Conservation (phyloP, 1,284 basidiomycete species). For the Ganoderma boninense region DNA sequence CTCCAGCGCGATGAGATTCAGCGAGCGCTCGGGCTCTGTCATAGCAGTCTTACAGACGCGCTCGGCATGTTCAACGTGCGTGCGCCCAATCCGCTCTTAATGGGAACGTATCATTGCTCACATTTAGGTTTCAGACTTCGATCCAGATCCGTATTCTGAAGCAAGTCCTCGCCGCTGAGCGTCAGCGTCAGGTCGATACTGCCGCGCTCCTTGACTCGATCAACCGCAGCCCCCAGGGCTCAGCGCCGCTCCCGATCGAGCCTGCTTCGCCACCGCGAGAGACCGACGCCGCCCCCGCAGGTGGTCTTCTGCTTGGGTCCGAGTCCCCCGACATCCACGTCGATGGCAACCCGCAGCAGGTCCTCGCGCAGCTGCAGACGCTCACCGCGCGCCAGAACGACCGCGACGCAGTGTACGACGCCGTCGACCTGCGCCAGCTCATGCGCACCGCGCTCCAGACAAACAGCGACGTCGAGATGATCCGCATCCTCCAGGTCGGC, state of each 20-base stretch:
- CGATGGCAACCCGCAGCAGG: slow-evolving; percentile 16
- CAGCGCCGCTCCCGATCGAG: slow-evolving; percentile 10
- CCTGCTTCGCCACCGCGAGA: slow-evolving; percentile 3
- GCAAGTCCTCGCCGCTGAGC: slow-evolving; percentile 54
- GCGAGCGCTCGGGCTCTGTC: slow-evolving; percentile 60
- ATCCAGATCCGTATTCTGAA: slow-evolving; percentile 71
- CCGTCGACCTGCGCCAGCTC: slow-evolving; percentile 62
- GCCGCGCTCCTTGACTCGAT: slow-evolving; percentile 38
- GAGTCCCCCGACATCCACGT: slow-evolving; percentile 31
- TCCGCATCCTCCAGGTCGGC: slow-evolving; percentile 67
- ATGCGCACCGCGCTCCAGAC: slow-evolving; percentile 66
- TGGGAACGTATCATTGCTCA: not conserved
- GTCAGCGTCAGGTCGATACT: slow-evolving; percentile 41
- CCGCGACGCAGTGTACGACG: slow-evolving; percentile 61
- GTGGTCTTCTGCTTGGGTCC: slow-evolving; percentile 7
- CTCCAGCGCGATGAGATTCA: slow-evolving; percentile 78
- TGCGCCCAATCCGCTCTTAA: slow-evolving; percentile 8
- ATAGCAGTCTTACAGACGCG: slow-evolving; percentile 44
- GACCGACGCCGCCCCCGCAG: not conserved
- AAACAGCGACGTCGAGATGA: slow-evolving; percentile 69
- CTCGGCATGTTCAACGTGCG: slow-evolving; percentile 34
- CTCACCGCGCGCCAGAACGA: slow-evolving; percentile 56
- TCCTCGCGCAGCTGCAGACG: slow-evolving; percentile 32
- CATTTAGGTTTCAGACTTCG: slow-evolving; percentile 41
- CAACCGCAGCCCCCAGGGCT: not conserved